Evolutionary conservation across 768 basidiomycete genomes (phyloP).

Genomic region (Kondoa subrosea): DNA sequence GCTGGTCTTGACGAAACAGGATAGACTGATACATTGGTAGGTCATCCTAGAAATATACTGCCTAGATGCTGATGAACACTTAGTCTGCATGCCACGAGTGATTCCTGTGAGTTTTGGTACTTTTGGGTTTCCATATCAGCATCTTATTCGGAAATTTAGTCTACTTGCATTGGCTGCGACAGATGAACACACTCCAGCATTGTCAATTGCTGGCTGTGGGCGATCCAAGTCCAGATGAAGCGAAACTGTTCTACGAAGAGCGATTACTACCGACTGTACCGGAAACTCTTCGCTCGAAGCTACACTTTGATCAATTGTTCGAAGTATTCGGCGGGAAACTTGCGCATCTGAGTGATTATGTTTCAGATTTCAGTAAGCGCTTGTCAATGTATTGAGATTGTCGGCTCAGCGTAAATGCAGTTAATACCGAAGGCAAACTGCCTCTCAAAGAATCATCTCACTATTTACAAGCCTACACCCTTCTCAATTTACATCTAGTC

Average conservation of each 20-base stretch:
- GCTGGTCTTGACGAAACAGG: conserved; percentile 73
- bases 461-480: conserved; percentile 66
- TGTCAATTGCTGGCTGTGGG: conserved; percentile 57
- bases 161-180: conserved; percentile 5
- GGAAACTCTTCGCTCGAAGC: conserved; percentile 40
- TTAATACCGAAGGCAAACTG: conserved; percentile 54
- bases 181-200: conserved; percentile 41
- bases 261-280: conserved; percentile 53
- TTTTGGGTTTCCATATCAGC: no score
- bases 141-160: no score
- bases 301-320: conserved; percentile 57
- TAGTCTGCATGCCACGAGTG: conserved; percentile 11
- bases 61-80: background rate
- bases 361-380: conserved; percentile 51
- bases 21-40: conserved; percentile 64
- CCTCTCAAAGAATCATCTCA: conserved; percentile 60
- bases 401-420: conserved; percentile 32
- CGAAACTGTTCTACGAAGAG: conserved; percentile 49
- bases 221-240: conserved; percentile 59
- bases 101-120: no score
- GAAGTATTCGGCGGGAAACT: conserved; percentile 70
- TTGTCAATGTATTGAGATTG: conserved; percentile 8
- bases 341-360: conserved; percentile 64
- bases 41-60: conserved; percentile 44
- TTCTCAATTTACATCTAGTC: conserved; percentile 72